A percentile compares a stretch with the other conserved stretches of the same genome.
Conservation (phyloP, 371 early-diverging fungal species). For the Lichtheimia ramosa region DNA sequence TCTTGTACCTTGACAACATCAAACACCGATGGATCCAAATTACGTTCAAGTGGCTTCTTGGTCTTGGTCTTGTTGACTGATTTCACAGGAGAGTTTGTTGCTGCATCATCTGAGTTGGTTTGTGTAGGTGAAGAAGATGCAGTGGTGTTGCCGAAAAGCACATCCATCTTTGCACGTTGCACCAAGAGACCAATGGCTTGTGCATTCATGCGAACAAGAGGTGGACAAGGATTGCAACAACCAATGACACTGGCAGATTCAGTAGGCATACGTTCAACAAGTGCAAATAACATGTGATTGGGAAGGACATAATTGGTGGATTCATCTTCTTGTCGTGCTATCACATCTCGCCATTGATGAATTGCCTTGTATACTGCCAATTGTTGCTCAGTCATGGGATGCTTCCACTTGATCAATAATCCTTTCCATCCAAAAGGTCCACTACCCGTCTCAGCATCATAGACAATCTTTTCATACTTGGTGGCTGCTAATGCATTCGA, state of each 20-base stretch:
- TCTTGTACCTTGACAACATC: constrained; percentile 31
- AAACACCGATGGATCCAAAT: constrained; percentile 30
- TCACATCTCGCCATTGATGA: constrained; percentile 91
- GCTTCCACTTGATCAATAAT: constrained; percentile 64
- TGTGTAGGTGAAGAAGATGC: constrained; percentile 14
- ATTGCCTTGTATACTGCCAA: constrained; percentile 83
- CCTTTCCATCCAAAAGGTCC: constrained; percentile 80
- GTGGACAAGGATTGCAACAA: constrained; percentile 84
- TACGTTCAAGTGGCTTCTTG: constrained; percentile 15
- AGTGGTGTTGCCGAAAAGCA: constrained; percentile 19
- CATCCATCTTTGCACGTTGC: constrained; percentile 45
- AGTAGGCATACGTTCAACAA: constrained; percentile 80
- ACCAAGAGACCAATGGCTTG: constrained; percentile 75
- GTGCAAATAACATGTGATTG: constrained; percentile 79
- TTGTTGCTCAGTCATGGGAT: constrained; percentile 59
- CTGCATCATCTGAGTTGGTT: background rate
- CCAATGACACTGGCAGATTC: constrained; percentile 71
- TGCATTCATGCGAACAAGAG: constrained; percentile 82
- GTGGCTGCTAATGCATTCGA: constrained; percentile 70
- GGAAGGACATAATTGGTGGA: constrained; percentile 88
- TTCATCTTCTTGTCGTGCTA: constrained; percentile 92
- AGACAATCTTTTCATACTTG: constrained; percentile 75
- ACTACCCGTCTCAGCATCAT: constrained; percentile 74
- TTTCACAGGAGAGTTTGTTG: constrained; percentile 1
- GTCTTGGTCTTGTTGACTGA: constrained; percentile 1